Evolutionary conservation across 2,329 filamentous ascomycete species (phyloP).

Genomic region (Pseudogymnoascus sp.): DNA sequence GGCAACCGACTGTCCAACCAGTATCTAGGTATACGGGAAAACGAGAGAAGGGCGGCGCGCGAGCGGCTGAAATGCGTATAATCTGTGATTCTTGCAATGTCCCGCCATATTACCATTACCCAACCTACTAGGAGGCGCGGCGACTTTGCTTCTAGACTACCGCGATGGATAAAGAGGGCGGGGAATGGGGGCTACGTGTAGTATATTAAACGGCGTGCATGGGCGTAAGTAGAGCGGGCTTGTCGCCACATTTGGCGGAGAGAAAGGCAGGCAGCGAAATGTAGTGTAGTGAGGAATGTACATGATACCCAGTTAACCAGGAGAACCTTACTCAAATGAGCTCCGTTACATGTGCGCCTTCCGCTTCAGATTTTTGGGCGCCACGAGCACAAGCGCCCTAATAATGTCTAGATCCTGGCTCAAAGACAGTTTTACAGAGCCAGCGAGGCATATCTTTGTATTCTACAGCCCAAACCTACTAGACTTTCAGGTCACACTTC

Average conservation of each 20-base stretch:
- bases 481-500: background rate
- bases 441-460: background rate
- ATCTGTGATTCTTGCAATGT: background rate
- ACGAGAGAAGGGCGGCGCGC: background rate
- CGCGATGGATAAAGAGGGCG: background rate
- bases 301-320: background rate
- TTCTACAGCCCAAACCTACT: background rate
- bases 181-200: background rate
- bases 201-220: conserved; percentile 2
- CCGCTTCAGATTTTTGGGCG: background rate
- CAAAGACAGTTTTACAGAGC: background rate
- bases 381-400: background rate
- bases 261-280: background rate
- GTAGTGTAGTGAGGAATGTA: conserved; percentile 4
- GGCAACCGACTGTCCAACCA: background rate
- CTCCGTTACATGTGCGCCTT: background rate
- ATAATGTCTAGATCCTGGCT: background rate
- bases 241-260: background rate
- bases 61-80: background rate
- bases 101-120: background rate
- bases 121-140: background rate
- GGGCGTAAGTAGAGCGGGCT: background rate
- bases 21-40: background rate
- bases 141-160: background rate
- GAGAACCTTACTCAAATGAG: background rate